phyloP scores from a whole-genome alignment of 2,329 filamentous ascomycete genomes.

The Neopestalotiopsis clavispora region DNA sequence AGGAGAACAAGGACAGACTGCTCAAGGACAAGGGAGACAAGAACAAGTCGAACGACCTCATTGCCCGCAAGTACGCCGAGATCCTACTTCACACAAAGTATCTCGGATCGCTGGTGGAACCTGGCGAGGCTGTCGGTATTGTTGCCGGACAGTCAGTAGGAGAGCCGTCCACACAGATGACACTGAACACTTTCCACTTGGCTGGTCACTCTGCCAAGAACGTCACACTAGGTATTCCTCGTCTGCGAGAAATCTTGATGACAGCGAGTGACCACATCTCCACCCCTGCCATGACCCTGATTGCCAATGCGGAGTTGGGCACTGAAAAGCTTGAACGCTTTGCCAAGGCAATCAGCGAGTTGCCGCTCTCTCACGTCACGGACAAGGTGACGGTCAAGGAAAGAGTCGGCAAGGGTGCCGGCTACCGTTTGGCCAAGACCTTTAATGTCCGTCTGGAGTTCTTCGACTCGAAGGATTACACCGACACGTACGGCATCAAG shows the following conservation, averaged over 20 bases:
- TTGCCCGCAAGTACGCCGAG: slow-evolving; percentile 73
- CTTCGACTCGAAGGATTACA: slow-evolving; percentile 85
- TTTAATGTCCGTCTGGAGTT: slow-evolving; percentile 84
- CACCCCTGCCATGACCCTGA: slow-evolving; percentile 88
- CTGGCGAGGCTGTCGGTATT: slow-evolving; percentile 95
- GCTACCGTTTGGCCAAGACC: slow-evolving; percentile 75
- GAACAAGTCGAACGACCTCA: slow-evolving; percentile 30
- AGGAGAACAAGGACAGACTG: slow-evolving; percentile 71
- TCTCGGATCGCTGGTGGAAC: slow-evolving; percentile 87
- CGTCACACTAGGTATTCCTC: slow-evolving; percentile 97
- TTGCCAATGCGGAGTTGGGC: slow-evolving; percentile 74
- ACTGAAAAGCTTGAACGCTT: slow-evolving; percentile 76
- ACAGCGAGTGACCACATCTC: slow-evolving; percentile 89
- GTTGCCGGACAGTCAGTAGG: slow-evolving; percentile 96
- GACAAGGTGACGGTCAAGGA: slow-evolving; percentile 84
- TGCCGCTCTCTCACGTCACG: slow-evolving; percentile 83
- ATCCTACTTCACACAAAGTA: slow-evolving; percentile 91
- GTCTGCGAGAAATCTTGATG: slow-evolving; percentile 97
- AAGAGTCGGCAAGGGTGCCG: slow-evolving; percentile 72
- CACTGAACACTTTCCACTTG: slow-evolving; percentile 98
- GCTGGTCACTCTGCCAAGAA: slow-evolving; percentile 98
- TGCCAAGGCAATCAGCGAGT: slow-evolving; percentile 87
- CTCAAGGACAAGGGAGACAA: slow-evolving; percentile 56
- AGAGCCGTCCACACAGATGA: slow-evolving; percentile 99
- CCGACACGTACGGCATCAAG: slow-evolving; percentile 81